Base-by-base conservation (phyloP, 768 basidiomycete genomes). In the Tylopilus subfusipes region DNA sequence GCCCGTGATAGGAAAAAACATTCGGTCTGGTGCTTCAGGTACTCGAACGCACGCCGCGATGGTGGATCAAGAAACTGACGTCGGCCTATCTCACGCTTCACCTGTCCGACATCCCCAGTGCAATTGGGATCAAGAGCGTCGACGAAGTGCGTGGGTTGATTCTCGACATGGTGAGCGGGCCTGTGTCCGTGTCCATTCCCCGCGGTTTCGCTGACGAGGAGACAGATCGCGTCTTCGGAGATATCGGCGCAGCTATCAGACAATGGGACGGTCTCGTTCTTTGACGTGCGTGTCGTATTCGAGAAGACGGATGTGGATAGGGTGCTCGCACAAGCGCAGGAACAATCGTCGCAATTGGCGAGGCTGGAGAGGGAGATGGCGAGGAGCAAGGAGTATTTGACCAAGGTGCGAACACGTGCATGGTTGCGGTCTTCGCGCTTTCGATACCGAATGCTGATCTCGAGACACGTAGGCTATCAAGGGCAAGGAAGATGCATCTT, bases 71-170 rank as follows among this genome's bases (percentile, higher is more conserved):
- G 70, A 88, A 84, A 66, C 81, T 94, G 53, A 93, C 88, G 0
- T 81, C 81, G 48, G 93, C 93, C 2, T 96, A 93, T 62, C 77
- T 92, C 38, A 90, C 88, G 0, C 81, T 93, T 16, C 80, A 85
- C 33, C 71, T 94, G 9, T 70, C 77, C 0, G 89, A 93, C 58
- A 90, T 95, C 47, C 85, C 80, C 3, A 76, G 75, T 16, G 63
- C 68, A 3, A 60, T 78, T 27, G 75, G 71, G 3, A 68, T 75
- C 19, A 74, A 79, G 5, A 76, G 63, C 22, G 77, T 79, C 46
- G 81, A 78, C 14, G 80, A 82, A 42, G 83, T 85, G 12, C 76
- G 83, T 27, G 72, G 72, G 4, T 63, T 90, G 45, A 70, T 93
- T 19, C 65, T 90, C 6, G 83, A 79, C 70, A 92, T 93, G 91